Evolutionary conservation across 2,329 filamentous ascomycete genomes (phyloP).

Genomic region (Cylindrodendrum hubeiense): DNA sequence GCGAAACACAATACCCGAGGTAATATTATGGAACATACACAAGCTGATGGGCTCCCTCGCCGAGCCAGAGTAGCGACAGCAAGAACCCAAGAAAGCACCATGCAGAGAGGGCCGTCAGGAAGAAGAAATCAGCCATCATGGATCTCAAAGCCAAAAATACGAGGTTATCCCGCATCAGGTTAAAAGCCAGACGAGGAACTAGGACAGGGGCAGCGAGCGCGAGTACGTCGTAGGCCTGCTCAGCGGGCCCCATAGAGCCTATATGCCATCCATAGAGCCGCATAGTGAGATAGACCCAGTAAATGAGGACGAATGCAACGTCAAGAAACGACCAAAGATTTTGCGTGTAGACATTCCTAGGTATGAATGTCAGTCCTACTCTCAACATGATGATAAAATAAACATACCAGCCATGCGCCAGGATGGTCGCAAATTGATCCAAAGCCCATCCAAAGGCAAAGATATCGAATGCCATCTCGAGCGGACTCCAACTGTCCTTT

Average conservation of each 20-base stretch:
- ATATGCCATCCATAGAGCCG: slow-evolving; percentile 74
- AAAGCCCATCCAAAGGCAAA: slow-evolving; percentile 85
- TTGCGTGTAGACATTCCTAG: slow-evolving; percentile 84
- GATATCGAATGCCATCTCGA: slow-evolving; percentile 77
- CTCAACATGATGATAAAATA: neutral
- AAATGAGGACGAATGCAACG: slow-evolving; percentile 81
- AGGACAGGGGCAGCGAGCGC: slow-evolving; percentile 83
- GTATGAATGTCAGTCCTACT: slow-evolving; percentile 10
- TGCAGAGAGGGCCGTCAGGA: slow-evolving; percentile 78
- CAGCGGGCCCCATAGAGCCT: slow-evolving; percentile 60
- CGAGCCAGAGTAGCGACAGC: slow-evolving; percentile 83
- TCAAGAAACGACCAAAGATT: slow-evolving; percentile 92
- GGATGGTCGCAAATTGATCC: slow-evolving; percentile 81
- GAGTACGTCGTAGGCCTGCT: slow-evolving; percentile 83
- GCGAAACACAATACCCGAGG: neutral
- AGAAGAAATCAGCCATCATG: slow-evolving; percentile 89
- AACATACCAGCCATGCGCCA: slow-evolving; percentile 76
- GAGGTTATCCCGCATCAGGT: slow-evolving; percentile 85
- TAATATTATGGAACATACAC: slow-evolving; percentile 55
- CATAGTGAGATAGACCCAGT: slow-evolving; percentile 74
- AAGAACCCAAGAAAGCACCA: slow-evolving; percentile 91
- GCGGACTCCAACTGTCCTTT: slow-evolving; percentile 63
- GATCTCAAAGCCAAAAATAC: slow-evolving; percentile 84
- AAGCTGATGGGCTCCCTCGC: slow-evolving; percentile 70
- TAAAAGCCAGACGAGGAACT: slow-evolving; percentile 84